phyloP scores from a whole-genome alignment of 768 basidiomycete species.

The Multifurca ochricompacta region DNA sequence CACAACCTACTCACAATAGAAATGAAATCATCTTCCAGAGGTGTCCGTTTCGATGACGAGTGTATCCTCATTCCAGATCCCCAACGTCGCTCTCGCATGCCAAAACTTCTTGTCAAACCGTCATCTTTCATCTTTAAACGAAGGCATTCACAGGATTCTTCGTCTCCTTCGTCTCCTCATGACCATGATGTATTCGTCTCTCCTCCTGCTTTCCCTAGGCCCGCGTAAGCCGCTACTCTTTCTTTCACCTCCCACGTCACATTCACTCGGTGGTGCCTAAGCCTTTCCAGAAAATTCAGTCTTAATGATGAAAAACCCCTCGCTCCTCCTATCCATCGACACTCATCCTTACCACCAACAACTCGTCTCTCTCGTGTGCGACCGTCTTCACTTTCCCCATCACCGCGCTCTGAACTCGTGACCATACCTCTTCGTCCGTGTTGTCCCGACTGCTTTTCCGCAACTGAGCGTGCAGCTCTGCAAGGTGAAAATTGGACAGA shows the following conservation, averaged over 20 bases:
- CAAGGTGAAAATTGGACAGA: slow-evolving; percentile 56
- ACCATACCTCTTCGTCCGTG: slow-evolving; percentile 69
- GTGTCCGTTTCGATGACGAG: slow-evolving; percentile 64
- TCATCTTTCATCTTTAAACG: slow-evolving; percentile 62
- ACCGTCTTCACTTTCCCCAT: slow-evolving; percentile 18
- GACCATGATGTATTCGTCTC: slow-evolving; percentile 39
- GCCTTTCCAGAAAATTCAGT: slow-evolving; percentile 14
- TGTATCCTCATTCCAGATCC: slow-evolving; percentile 70
- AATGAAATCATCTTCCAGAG: slow-evolving; percentile 17
- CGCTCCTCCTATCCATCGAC: slow-evolving; percentile 50
- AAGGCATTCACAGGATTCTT: slow-evolving; percentile 22
- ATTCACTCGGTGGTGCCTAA: background rate
- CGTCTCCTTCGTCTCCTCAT: slow-evolving; percentile 34
- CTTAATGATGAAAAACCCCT: slow-evolving; percentile 16
- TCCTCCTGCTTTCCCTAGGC: slow-evolving; percentile 3
- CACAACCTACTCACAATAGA: background rate
- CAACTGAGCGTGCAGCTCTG: slow-evolving; percentile 48
- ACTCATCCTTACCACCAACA: slow-evolving; percentile 14
- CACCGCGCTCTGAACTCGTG: slow-evolving; percentile 28
- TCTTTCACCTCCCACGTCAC: background rate
- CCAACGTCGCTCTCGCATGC: slow-evolving; percentile 33
- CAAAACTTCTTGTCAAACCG: slow-evolving; percentile 53
- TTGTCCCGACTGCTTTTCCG: slow-evolving; percentile 53
- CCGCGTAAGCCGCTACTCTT: slow-evolving; percentile 1
- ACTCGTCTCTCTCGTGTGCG: slow-evolving; percentile 5